These are phyloP conservation scores for Apiospora kogelbergensis DNA, from an alignment of 2,329 filamentous ascomycete species.

Conservation along the genomic window DNA sequence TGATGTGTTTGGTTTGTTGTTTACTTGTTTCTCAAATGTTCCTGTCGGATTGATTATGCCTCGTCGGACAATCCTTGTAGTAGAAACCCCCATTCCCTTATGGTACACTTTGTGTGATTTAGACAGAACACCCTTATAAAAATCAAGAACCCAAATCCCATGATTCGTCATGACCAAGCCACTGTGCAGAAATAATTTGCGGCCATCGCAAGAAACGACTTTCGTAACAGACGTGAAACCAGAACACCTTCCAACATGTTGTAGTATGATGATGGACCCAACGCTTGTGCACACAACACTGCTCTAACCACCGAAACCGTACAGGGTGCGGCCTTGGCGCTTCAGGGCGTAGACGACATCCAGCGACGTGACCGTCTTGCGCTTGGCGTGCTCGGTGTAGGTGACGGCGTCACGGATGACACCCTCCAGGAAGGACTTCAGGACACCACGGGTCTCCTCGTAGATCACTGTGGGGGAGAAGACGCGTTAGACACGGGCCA, in stretches of 20 bases:
- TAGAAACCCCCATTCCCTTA: constrained; percentile 29
- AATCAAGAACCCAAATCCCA: constrained; percentile 32
- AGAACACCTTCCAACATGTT: constrained; percentile 15
- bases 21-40: constrained; percentile 7
- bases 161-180: constrained; percentile 35
- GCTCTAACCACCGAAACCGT: constrained; percentile 65
- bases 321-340: constrained; percentile 65
- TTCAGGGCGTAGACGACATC: constrained; percentile 65
- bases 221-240: constrained; percentile 36
- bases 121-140: constrained; percentile 32
- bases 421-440: constrained; percentile 82
- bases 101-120: constrained; percentile 32
- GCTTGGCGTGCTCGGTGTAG: constrained; percentile 82
- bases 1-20: constrained; percentile 5
- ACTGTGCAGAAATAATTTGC: constrained; percentile 25
- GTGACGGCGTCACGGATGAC: constrained; percentile 79
- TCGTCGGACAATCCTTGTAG: constrained; percentile 28
- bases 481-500: constrained; percentile 12
- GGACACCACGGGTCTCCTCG: constrained; percentile 78
- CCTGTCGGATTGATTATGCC: constrained; percentile 28
- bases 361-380: constrained; percentile 68
- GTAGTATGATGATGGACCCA: constrained; percentile 9
- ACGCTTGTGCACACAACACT: constrained; percentile 16
- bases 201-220: constrained; percentile 32
- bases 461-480: constrained; percentile 62